A percentile compares a stretch with the other conserved stretches of the same genome.
phyloP scores from a whole-genome alignment of 306 rosid species.

The Casuarina glauca region DNA sequence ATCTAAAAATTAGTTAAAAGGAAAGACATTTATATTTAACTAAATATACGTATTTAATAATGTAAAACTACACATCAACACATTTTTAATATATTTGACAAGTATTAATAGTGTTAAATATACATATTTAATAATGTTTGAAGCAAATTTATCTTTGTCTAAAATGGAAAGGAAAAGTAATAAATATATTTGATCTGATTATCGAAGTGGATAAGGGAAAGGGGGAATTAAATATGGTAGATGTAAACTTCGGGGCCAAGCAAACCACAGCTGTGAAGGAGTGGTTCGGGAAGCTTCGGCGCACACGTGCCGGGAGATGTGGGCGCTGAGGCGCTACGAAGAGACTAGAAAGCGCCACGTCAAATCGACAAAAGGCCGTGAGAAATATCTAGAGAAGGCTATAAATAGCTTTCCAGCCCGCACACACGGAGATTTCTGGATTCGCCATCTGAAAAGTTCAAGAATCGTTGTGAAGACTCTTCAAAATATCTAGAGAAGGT shows the following conservation, averaged over 20 bases:
- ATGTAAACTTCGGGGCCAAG: slow-evolving; percentile 17
- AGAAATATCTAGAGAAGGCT: slow-evolving; percentile 46
- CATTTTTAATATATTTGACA: too few species aligned
- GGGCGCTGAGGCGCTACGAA: slow-evolving; percentile 16
- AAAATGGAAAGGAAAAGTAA: too few species aligned
- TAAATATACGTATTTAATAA: too few species aligned
- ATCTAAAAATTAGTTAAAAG: too few species aligned
- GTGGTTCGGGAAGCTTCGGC: slow-evolving; percentile 38
- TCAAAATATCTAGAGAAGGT: not conserved
- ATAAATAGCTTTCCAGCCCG: slow-evolving; percentile 31
- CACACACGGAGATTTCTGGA: not conserved
- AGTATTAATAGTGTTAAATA: too few species aligned
- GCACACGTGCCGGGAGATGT: slow-evolving; percentile 28
- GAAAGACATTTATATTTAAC: too few species aligned
- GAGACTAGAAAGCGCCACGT: slow-evolving; percentile 39
- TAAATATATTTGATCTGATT: too few species aligned
- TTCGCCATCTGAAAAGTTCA: not conserved
- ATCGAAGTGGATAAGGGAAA: not conserved
- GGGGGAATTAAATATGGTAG: slow-evolving; percentile 2
- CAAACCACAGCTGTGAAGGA: slow-evolving; percentile 1
- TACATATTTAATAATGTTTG: too few species aligned
- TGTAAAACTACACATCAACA: too few species aligned
- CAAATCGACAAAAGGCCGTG: slow-evolving; percentile 12
- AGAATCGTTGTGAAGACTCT: not conserved
- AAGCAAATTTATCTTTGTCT: too few species aligned